Evolutionary conservation across 805 yeast genomes (phyloP), one percentile per base, ranked within the genome.

Genomic region (Teunomyces funiuensis): DNA sequence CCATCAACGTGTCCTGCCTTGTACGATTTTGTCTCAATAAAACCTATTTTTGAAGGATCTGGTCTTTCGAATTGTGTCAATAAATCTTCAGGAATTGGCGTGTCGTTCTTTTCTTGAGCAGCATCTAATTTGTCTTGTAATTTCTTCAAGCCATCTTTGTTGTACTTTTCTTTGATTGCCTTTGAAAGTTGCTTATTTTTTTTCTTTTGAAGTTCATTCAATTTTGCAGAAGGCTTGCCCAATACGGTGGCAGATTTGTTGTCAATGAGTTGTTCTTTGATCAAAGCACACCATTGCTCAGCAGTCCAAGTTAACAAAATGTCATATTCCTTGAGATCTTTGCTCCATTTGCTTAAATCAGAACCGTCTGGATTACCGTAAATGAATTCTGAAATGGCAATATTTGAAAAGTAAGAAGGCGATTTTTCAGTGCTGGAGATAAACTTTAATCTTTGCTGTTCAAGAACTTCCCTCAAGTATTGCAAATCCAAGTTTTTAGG

Each of bases 321-420:
- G 49, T 81, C 83, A 58, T 75, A 88, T 46, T 85, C 93, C 7
- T 62, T 52, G 38, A 87, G 63, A 38, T 75, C 71, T 45, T 76
- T 73, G 17, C 79, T 49, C 73, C 84, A 77, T n/a, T 61, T 59
- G 2, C 66, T 61, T 44, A 91, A 66, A 40, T 81, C 80, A 5
- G 75, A 60, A 2, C 86, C 86, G 42, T 79, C 80, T 2, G 60
- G 52, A 36, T 79, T 69, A 37, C 97, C 96, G 55, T 91, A 93
- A 7, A 88, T 56, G 60, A 88, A 91, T 52, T 88, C 95, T 28
- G 73, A 73, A 39, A 88, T 84, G 6, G 89, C 88, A 44, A 82
- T 70, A 33, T 76, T 77, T 0, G 88, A 75, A 40, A 89, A 68
- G 4, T 72, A 66, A 18, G 76, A 76, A 3, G 90, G 74, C 16